Evolutionary conservation across 306 rosid species (phyloP).

Genomic region (Castanea mollissima): DNA sequence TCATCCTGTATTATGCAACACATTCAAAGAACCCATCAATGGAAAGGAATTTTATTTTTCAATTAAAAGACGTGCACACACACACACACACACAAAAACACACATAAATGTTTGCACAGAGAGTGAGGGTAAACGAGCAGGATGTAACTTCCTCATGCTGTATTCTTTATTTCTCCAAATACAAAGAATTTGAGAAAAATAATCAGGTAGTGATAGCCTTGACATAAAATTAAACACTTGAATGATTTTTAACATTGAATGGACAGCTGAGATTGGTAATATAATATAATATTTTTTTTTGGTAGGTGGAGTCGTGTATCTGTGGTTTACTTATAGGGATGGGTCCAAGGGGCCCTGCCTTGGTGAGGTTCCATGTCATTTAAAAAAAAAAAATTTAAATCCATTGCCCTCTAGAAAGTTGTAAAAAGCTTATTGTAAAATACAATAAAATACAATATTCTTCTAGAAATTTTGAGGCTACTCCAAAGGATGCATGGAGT

Average conservation of each 20-base stretch:
- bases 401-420: not conserved
- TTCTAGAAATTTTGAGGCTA: not conserved
- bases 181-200: constrained; percentile 13
- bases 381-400: no score
- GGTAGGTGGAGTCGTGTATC: no score
- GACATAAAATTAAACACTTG: not conserved
- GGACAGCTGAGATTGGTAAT: not conserved
- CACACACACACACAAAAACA: not conserved
- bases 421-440: not conserved
- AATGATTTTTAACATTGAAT: not conserved
- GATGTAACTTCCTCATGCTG: not conserved
- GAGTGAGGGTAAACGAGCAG: not conserved
- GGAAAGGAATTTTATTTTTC: constrained; percentile 2
- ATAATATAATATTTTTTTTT: not conserved
- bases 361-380: no score
- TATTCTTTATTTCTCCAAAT: not conserved
- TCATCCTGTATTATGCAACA: constrained; percentile 67
- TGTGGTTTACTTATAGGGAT: no score
- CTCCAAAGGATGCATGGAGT: not conserved
- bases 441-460: not conserved
- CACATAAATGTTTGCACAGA: not conserved
- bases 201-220: not conserved
- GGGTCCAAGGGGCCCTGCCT: no score
- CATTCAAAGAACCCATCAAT: constrained; percentile 22
- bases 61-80: not conserved